Conservation (phyloP, 257 asterid genomes). For the Petrea volubilis region DNA sequence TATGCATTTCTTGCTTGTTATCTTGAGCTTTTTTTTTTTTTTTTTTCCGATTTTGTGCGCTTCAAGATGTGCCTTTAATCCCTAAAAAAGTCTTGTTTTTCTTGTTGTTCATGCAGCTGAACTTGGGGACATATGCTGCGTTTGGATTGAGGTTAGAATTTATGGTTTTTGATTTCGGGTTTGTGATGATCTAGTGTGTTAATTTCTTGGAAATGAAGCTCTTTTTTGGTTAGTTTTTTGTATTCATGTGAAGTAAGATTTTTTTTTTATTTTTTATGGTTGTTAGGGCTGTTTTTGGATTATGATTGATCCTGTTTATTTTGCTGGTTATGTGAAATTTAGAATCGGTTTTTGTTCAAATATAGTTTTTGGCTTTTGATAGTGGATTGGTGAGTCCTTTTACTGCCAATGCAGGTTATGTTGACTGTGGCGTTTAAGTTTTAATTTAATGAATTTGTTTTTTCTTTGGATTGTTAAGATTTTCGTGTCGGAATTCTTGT, state of each 20-base stretch:
- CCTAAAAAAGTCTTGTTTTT: slow-evolving; percentile 21
- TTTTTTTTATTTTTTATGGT: not conserved
- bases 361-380: not conserved
- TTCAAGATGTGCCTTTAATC: slow-evolving; percentile 26
- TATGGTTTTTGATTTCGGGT: slow-evolving; percentile 17
- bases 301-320: slow-evolving; percentile 1
- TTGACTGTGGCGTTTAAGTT: slow-evolving; percentile 10
- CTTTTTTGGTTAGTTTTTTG: not conserved
- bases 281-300: not conserved
- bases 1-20: slow-evolving; percentile 17
- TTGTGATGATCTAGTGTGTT: slow-evolving; percentile 30
- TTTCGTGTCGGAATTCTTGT: not conserved
- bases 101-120: slow-evolving; percentile 29
- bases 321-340: slow-evolving; percentile 9
- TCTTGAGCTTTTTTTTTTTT: too few species aligned
- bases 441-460: not conserved
- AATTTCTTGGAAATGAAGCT: slow-evolving; percentile 19
- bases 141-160: slow-evolving; percentile 35
- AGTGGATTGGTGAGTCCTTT: slow-evolving; percentile 18
- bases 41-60: slow-evolving; percentile 7
- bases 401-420: slow-evolving; percentile 25
- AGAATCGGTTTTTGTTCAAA: slow-evolving; percentile 17
- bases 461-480: slow-evolving; percentile 6
- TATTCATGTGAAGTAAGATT: not conserved
- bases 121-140: slow-evolving; percentile 23